These are phyloP conservation scores for Daldinia decipiens DNA, from an alignment of 495 filamentous ascomycete species.

Conservation along the genomic window DNA sequence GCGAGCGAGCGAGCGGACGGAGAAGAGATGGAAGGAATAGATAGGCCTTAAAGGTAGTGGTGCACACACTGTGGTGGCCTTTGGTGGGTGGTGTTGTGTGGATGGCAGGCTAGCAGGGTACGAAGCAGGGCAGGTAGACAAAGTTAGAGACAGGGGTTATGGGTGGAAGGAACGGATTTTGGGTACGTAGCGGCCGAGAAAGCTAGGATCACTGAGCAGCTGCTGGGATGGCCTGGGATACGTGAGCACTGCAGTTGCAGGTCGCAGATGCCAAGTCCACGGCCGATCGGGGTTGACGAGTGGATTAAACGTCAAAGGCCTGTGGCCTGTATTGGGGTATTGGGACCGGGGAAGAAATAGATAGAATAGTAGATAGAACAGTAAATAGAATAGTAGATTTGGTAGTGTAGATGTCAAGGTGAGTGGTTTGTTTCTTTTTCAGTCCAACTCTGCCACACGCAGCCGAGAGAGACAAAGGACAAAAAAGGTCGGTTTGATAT, in stretches of 20 bases:
- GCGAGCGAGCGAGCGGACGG: conserved; percentile 29
- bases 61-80: conserved; percentile 11
- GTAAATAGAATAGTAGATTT: background rate
- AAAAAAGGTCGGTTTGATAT: conserved; percentile 16
- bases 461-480: conserved; percentile 26
- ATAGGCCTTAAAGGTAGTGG: conserved; percentile 41
- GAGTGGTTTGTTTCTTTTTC: conserved; percentile 12
- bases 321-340: no score
- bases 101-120: conserved; percentile 38
- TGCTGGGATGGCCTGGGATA: background rate
- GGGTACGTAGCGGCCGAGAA: conserved; percentile 29
- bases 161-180: conserved; percentile 37
- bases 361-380: background rate
- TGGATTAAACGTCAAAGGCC: conserved; percentile 15
- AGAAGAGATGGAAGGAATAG: conserved; percentile 32
- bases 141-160: conserved; percentile 37
- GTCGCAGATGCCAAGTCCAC: conserved; percentile 43
- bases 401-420: background rate
- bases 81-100: conserved; percentile 34
- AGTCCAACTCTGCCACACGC: conserved; percentile 8
- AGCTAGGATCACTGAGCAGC: conserved; percentile 9
- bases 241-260: conserved; percentile 30
- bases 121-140: conserved; percentile 42
- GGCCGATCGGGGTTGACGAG: conserved; percentile 35
- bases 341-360: conserved; percentile 3